Percentiles rank a stretch among this genome's conserved stretches.
phyloP scores from a whole-genome alignment of 2,329 filamentous ascomycete genomes.

The Alternaria sp. region DNA sequence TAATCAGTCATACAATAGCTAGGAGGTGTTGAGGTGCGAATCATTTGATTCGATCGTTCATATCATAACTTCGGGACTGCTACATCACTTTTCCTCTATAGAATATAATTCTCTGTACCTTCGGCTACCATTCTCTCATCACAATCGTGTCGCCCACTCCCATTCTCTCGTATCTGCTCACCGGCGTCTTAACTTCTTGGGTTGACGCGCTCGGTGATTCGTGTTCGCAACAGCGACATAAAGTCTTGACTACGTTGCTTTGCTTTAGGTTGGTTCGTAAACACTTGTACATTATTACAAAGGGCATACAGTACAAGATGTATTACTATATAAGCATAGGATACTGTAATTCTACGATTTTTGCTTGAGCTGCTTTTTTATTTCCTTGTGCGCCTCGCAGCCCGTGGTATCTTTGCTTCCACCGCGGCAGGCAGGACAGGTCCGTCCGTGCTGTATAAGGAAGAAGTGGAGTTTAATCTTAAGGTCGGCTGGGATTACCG shows the following conservation, averaged over 20 bases:
- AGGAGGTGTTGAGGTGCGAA: background rate
- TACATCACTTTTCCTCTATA: background rate
- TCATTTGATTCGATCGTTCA: background rate
- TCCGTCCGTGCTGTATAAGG: conserved; percentile 12
- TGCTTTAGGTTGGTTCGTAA: background rate
- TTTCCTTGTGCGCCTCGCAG: background rate
- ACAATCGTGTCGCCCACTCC: background rate
- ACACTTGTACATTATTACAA: background rate
- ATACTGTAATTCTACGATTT: rapidly evolving
- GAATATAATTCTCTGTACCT: background rate
- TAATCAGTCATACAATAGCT: background rate
- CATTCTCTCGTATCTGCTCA: background rate
- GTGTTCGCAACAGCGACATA: background rate
- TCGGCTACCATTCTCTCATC: background rate
- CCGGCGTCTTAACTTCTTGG: background rate
- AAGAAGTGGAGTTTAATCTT: conserved; percentile 14
- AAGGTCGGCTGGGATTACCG: background rate
- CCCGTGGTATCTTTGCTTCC: background rate
- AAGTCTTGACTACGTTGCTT: background rate
- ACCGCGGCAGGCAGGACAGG: conserved; percentile 9
- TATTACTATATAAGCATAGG: background rate
- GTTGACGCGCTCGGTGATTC: background rate
- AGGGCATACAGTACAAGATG: background rate
- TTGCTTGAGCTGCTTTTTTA: background rate
- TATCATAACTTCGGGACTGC: background rate